Evolutionary conservation across 1,284 basidiomycete species (phyloP).

Genomic region (Melanopsichium pennsylvanicum): DNA sequence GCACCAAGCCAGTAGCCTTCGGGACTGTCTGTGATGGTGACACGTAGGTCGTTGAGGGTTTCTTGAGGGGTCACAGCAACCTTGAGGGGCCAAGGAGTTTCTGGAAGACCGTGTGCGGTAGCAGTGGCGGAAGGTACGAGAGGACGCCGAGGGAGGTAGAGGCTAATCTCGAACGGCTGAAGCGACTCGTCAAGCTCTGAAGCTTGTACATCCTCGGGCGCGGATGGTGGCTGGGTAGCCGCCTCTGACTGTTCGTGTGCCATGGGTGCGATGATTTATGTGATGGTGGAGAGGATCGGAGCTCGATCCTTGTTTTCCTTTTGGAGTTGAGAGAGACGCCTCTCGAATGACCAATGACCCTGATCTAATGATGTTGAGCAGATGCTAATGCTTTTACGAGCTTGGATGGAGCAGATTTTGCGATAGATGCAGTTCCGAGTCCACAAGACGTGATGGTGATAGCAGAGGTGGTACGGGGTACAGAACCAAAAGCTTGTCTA

Average conservation of each 20-base stretch:
- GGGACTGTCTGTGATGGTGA: constrained; percentile 63
- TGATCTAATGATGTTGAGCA: too few species aligned
- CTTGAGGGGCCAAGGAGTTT: constrained; percentile 59
- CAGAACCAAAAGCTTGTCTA: too few species aligned
- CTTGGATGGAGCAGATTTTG: too few species aligned
- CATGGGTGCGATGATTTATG: neutral
- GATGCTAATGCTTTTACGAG: too few species aligned
- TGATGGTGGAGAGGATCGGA: neutral
- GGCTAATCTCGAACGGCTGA: constrained; percentile 61
- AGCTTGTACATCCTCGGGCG: constrained; percentile 11
- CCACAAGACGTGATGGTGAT: neutral
- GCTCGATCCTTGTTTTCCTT: too few species aligned
- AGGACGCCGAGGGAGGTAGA: constrained; percentile 60
- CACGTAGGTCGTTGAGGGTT: constrained; percentile 63
- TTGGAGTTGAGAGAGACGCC: neutral
- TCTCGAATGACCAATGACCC: neutral
- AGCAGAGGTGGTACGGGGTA: too few species aligned
- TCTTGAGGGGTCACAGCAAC: constrained; percentile 62
- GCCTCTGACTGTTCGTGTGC: constrained; percentile 16
- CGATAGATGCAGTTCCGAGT: too few species aligned
- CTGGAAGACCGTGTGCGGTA: constrained; percentile 54
- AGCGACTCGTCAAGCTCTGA: constrained; percentile 40
- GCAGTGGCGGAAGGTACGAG: constrained; percentile 55
- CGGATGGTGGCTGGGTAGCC: constrained; percentile 1
- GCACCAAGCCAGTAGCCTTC: constrained; percentile 66